phyloP scores from a whole-genome alignment of 202 grass and related monocot genomes.

The Brachypodium distachyon region DNA sequence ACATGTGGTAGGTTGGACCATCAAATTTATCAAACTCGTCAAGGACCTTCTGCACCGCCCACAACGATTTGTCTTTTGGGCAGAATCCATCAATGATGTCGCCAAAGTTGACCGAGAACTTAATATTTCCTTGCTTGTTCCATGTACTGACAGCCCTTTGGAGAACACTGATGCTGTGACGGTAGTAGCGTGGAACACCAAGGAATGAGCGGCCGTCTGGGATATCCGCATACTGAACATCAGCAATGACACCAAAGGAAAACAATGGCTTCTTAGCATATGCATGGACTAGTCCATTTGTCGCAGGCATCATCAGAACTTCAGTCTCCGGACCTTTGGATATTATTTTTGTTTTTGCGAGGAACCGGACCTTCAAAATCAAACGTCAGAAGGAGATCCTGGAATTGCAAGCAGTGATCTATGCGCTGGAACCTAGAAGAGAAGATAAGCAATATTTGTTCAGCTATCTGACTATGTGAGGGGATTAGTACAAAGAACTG shows the following conservation, averaged over 20 bases:
- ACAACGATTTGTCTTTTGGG: constrained; percentile 50
- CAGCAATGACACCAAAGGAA: constrained; percentile 78
- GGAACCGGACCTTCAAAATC: neutral
- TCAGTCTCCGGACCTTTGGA: neutral
- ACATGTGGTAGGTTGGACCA: constrained; percentile 67
- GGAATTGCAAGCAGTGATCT: neutral
- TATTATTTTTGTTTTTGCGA: neutral
- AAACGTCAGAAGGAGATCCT: neutral
- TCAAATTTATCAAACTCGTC: constrained; percentile 60
- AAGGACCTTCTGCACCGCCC: constrained; percentile 44
- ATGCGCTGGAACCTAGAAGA: neutral
- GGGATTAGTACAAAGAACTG: neutral
- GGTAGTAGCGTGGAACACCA: constrained; percentile 64
- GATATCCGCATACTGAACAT: constrained; percentile 84
- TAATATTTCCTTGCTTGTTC: constrained; percentile 42
- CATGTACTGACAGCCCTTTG: constrained; percentile 58
- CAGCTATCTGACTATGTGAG: neutral
- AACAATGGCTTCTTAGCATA: constrained; percentile 41
- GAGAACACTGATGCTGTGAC: constrained; percentile 70
- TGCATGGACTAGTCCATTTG: constrained; percentile 37
- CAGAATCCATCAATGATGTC: constrained; percentile 75
- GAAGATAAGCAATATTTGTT: neutral
- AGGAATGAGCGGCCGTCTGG: constrained; percentile 68
- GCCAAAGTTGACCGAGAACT: constrained; percentile 66
- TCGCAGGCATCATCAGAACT: constrained; percentile 27